Evolutionary conservation across 2,329 filamentous ascomycete genomes (phyloP).

Genomic region (Verticillium tricorpus): DNA sequence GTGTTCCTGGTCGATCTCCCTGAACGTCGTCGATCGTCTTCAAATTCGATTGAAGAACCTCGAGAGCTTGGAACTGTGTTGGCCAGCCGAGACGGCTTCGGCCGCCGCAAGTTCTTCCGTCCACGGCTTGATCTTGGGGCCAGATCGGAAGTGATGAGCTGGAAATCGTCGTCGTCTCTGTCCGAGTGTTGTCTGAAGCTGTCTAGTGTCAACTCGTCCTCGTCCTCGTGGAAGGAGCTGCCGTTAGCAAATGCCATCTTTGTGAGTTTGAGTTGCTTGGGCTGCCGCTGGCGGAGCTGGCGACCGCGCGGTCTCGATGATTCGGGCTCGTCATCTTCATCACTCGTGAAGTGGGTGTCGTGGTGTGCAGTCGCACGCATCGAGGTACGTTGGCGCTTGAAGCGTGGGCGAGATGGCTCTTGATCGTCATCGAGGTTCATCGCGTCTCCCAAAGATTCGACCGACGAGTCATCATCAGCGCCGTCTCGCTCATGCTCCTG

Average conservation of each 20-base stretch:
- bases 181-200: conserved; percentile 18
- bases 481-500: background rate
- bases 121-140: conserved; percentile 6
- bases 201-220: conserved; percentile 26
- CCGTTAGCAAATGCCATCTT: conserved; percentile 19
- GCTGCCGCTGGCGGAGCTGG: conserved; percentile 14
- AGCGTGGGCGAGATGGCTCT: background rate
- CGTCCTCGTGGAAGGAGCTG: conserved; percentile 6
- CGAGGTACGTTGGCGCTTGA: conserved; percentile 5
- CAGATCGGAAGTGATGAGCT: conserved; percentile 33
- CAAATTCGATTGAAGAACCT: conserved; percentile 49
- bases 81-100: conserved; percentile 13
- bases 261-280: conserved; percentile 19
- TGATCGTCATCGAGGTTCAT: conserved; percentile 4
- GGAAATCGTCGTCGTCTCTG: conserved; percentile 28
- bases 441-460: background rate
- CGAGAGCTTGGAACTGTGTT: conserved; percentile 18
- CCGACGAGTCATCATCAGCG: background rate
- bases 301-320: background rate
- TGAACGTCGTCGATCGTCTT: conserved; percentile 42
- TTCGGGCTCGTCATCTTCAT: background rate
- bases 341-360: background rate
- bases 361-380: conserved; percentile 2
- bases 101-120: conserved; percentile 14
- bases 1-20: conserved; percentile 38